Evolutionary conservation across 169 alveolate species (phyloP).

Genomic region (Haemoproteus tartakovskyi): DNA sequence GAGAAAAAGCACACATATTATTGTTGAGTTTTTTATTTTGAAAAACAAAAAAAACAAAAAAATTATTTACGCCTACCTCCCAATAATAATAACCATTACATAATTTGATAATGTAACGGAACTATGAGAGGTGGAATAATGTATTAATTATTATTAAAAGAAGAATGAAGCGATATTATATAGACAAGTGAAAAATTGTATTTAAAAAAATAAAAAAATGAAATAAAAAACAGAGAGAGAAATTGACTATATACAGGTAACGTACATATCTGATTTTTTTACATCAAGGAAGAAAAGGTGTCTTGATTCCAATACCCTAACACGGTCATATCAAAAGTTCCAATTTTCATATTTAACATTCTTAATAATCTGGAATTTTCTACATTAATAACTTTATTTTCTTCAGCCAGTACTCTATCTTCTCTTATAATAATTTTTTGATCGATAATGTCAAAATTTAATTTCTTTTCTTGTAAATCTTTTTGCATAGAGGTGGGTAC

Average conservation of each 20-base stretch:
- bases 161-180: no score
- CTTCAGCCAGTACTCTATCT: slow-evolving; percentile 54
- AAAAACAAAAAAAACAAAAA: neutral
- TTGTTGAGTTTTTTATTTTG: slow-evolving; percentile 1
- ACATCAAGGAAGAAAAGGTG: slow-evolving; percentile 30
- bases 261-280: neutral
- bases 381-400: slow-evolving; percentile 29
- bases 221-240: neutral
- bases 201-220: neutral
- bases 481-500: slow-evolving; percentile 66
- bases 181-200: neutral
- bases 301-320: slow-evolving; percentile 45
- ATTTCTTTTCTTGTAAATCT: slow-evolving; percentile 60
- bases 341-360: slow-evolving; percentile 65
- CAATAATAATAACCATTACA: no score
- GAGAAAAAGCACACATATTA: no score
- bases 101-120: neutral
- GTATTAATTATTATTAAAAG: no score
- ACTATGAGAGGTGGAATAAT: no score
- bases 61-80: no score
- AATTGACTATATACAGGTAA: neutral
- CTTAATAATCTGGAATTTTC: slow-evolving; percentile 59
- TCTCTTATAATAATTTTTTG: slow-evolving; percentile 56
- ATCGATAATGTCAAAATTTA: slow-evolving; percentile 60
- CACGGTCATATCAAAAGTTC: slow-evolving; percentile 49